These are phyloP conservation scores for Xylariaceae sp. DNA, from an alignment of 2,329 filamentous ascomycete genomes.

Conservation along the genomic window DNA sequence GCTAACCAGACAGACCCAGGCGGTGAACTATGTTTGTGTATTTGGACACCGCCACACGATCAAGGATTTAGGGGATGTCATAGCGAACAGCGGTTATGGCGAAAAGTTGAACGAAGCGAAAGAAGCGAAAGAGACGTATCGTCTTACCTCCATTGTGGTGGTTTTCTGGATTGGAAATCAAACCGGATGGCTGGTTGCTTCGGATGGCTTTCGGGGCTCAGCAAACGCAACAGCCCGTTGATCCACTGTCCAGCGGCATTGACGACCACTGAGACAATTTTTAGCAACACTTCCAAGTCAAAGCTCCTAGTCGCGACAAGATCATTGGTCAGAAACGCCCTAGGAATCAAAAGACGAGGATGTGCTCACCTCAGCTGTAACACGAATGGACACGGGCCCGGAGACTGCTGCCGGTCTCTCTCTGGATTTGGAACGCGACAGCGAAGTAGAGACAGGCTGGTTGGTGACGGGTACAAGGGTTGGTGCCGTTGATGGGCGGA, in stretches of 20 bases:
- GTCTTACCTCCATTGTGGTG: constrained; percentile 23
- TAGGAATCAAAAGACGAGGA: too few species aligned
- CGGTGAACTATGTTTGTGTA: constrained; percentile 16
- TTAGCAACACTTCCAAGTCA: neutral
- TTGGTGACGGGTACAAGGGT: too few species aligned
- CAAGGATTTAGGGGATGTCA: neutral
- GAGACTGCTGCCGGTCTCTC: too few species aligned
- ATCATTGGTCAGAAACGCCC: too few species aligned
- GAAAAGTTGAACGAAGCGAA: neutral
- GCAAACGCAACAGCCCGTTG: constrained; percentile 25
- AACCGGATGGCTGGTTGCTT: constrained; percentile 9
- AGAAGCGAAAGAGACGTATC: constrained; percentile 12
- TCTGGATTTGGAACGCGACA: too few species aligned
- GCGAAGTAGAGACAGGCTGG: too few species aligned
- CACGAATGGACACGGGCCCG: too few species aligned
- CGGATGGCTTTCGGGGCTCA: constrained; percentile 22
- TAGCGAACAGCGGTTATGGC: too few species aligned
- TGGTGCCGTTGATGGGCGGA: too few species aligned
- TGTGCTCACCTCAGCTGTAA: too few species aligned
- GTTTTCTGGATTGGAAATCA: constrained; percentile 5
- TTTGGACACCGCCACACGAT: constrained; percentile 5
- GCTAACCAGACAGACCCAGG: constrained; percentile 7
- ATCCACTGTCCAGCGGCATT: constrained; percentile 29
- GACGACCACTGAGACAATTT: constrained; percentile 14
- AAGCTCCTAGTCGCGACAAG: too few species aligned